These are phyloP conservation scores for peach (Prunus persica) DNA, from an alignment of 306 rosid species.

Conservation along the genomic window DNA sequence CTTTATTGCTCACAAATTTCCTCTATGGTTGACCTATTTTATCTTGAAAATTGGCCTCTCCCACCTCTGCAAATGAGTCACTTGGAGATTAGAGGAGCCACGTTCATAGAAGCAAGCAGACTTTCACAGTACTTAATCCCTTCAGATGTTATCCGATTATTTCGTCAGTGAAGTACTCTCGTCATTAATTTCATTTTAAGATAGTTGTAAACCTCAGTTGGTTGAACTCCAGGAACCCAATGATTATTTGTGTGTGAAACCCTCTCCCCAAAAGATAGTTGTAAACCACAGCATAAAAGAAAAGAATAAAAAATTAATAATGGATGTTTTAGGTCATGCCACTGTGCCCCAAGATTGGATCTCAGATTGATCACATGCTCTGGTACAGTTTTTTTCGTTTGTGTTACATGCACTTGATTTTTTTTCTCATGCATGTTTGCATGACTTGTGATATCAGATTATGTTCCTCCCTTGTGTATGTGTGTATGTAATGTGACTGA, in stretches of 20 bases:
- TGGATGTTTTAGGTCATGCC: background rate
- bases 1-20: background rate
- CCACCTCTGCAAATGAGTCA: background rate
- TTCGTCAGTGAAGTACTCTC: background rate
- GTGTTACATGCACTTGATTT: background rate
- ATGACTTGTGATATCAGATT: background rate
- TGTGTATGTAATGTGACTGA: background rate
- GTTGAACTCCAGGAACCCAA: too few species aligned
- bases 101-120: background rate
- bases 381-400: too few species aligned
- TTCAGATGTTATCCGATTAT: background rate
- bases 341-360: background rate
- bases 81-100: background rate
- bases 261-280: too few species aligned
- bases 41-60: background rate
- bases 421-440: background rate
- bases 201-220: too few species aligned
- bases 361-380: too few species aligned
- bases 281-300: too few species aligned
- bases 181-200: too few species aligned
- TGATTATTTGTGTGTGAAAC: too few species aligned
- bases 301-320: too few species aligned
- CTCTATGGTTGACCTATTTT: background rate
- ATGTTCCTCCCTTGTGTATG: background rate
- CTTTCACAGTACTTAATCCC: background rate